These are phyloP conservation scores for Gossypium mustelinum DNA, from an alignment of 345 rosid species.

Conservation along the genomic window DNA sequence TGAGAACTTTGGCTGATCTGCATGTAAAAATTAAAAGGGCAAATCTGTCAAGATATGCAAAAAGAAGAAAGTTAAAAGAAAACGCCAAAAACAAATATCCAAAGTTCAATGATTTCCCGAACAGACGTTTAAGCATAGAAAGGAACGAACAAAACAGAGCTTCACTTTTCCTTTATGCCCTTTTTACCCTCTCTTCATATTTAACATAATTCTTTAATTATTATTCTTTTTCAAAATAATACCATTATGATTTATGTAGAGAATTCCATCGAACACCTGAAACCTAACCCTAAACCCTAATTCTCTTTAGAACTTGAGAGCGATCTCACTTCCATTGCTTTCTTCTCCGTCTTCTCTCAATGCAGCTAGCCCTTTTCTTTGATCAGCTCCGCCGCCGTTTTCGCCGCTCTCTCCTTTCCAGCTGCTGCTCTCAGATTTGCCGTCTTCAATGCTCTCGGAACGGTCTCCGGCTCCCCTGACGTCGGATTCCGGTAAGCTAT, in stretches of 20 bases:
- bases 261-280: neutral
- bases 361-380: constrained; percentile 59
- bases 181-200: constrained; percentile 26
- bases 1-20: neutral
- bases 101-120: constrained; percentile 15
- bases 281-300: constrained; percentile 27
- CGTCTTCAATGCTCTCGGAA: constrained; percentile 81
- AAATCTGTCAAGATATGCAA: constrained; percentile 15
- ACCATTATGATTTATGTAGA: neutral
- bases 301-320: constrained; percentile 61
- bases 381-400: constrained; percentile 36
- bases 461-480: constrained; percentile 45
- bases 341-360: constrained; percentile 70
- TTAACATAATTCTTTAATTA: neutral
- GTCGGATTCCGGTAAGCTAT: constrained; percentile 52
- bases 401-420: constrained; percentile 65
- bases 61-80: neutral
- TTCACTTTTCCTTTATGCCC: constrained; percentile 21
- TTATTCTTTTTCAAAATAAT: neutral
- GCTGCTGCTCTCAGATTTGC: constrained; percentile 79
- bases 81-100: constrained; percentile 20
- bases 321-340: constrained; percentile 82
- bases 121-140: neutral
- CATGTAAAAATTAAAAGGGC: neutral
- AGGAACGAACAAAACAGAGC: constrained; percentile 14